Percentiles rank a stretch among this genome's conserved stretches.
Evolutionary conservation across 2,329 filamentous ascomycete genomes (phyloP).

Genomic region (Phialocephala sp.): DNA sequence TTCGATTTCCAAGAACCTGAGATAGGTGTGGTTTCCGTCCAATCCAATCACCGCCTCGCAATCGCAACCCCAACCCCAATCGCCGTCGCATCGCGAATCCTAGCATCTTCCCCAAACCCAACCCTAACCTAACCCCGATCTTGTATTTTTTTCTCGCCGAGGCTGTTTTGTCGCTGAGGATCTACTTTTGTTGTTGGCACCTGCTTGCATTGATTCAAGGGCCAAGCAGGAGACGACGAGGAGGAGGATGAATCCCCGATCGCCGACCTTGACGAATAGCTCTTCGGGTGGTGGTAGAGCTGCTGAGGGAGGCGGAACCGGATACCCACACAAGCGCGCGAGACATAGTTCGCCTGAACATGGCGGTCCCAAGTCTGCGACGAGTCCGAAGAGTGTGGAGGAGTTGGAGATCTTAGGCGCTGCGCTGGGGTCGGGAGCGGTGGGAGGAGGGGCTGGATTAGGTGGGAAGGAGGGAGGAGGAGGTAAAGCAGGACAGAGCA

Average conservation of each 20-base stretch:
- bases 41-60: neutral
- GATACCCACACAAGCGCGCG: constrained; percentile 62
- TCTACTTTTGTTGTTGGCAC: too few species aligned
- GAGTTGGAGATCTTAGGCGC: constrained; percentile 22
- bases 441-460: too few species aligned
- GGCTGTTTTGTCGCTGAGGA: neutral
- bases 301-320: constrained; percentile 32
- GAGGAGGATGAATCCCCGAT: constrained; percentile 51
- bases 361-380: constrained; percentile 35
- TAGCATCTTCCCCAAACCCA: neutral
- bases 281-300: too few species aligned
- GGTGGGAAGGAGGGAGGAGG: constrained; percentile 42
- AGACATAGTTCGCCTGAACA: constrained; percentile 56
- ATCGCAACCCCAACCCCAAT: neutral
- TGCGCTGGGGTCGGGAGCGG: constrained; percentile 12
- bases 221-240: neutral
- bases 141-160: neutral
- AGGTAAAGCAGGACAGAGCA: constrained; percentile 61
- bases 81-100: neutral
- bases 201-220: too few species aligned
- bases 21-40: neutral
- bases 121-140: neutral
- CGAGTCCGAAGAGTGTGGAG: constrained; percentile 35
- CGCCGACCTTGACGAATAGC: constrained; percentile 52
- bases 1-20: neutral